phyloP scores from a whole-genome alignment of 805 yeast species.

The Ogataea nitratoaversa region DNA sequence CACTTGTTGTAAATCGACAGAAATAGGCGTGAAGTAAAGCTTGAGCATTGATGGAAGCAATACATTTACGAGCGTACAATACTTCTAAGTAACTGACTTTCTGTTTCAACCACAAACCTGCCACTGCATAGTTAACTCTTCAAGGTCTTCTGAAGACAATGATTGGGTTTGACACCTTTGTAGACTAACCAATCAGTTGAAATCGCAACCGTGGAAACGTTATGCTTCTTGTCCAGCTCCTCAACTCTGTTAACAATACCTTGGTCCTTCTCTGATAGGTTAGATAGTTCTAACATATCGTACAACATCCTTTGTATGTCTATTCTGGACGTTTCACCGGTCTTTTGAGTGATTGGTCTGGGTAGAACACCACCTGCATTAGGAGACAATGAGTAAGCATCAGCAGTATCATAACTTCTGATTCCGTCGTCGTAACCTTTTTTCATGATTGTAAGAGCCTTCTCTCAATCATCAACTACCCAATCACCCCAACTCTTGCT shows the following conservation, averaged over 20 bases:
- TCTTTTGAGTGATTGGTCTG: slow-evolving; percentile 34
- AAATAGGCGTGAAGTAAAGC: too few species aligned
- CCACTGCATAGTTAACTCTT: slow-evolving; percentile 49
- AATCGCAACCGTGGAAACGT: slow-evolving; percentile 47
- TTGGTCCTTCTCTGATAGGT: slow-evolving; percentile 8
- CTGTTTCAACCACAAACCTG: slow-evolving; percentile 34
- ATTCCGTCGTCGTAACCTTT: slow-evolving; percentile 44
- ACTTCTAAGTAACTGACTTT: slow-evolving; percentile 35
- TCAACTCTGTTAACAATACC: slow-evolving; percentile 42
- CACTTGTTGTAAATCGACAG: too few species aligned
- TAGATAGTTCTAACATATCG: slow-evolving; percentile 12
- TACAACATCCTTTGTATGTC: background rate
- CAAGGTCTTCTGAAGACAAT: slow-evolving; percentile 45
- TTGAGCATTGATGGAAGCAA: background rate
- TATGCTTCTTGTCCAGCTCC: slow-evolving; percentile 41
- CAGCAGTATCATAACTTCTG: slow-evolving; percentile 50
- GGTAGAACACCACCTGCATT: slow-evolving; percentile 52
- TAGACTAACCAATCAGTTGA: slow-evolving; percentile 48
- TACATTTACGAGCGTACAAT: slow-evolving; percentile 20
- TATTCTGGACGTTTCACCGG: slow-evolving; percentile 3
- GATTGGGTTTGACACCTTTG: slow-evolving; percentile 48
- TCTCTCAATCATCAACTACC: slow-evolving; percentile 45
- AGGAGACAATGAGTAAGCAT: slow-evolving; percentile 56
- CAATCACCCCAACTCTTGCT: slow-evolving; percentile 38
- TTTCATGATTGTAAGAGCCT: slow-evolving; percentile 40